Evolutionary conservation across 805 yeast genomes (phyloP).

Genomic region (Danielia oregonensis): DNA sequence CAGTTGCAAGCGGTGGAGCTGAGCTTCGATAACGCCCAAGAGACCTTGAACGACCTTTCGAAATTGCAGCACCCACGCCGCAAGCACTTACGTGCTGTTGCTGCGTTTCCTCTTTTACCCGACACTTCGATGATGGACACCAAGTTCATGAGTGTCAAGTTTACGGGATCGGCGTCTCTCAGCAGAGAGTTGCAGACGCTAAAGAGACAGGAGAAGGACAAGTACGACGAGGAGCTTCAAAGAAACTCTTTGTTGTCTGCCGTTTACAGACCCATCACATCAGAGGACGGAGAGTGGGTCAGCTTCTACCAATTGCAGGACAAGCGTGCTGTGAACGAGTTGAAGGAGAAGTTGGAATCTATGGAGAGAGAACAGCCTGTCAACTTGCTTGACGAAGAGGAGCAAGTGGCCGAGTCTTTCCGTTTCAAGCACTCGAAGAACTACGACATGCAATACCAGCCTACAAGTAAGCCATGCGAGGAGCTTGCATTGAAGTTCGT

Average conservation of each 20-base stretch:
- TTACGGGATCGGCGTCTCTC: slow-evolving; percentile 54
- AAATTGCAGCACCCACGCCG: slow-evolving; percentile 74
- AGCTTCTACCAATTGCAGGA: slow-evolving; percentile 43
- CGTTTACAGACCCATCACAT: slow-evolving; percentile 67
- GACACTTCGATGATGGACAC: slow-evolving; percentile 90
- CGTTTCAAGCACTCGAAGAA: slow-evolving; percentile 68
- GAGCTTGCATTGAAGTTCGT: slow-evolving; percentile 67
- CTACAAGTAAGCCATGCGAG: slow-evolving; percentile 45
- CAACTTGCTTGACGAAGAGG: slow-evolving; percentile 43
- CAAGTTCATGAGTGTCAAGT: slow-evolving; percentile 59
- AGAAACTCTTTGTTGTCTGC: slow-evolving; percentile 49
- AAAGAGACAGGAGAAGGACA: slow-evolving; percentile 25
- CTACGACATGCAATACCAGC: slow-evolving; percentile 64
- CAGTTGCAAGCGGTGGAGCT: slow-evolving; percentile 71
- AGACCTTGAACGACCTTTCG: slow-evolving; percentile 35
- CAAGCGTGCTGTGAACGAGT: slow-evolving; percentile 19
- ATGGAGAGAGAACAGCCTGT: slow-evolving; percentile 43
- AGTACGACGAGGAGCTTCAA: slow-evolving; percentile 29
- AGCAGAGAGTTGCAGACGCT: slow-evolving; percentile 31
- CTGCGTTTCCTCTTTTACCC: slow-evolving; percentile 79
- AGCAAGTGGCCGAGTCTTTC: slow-evolving; percentile 38
- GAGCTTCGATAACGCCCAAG: slow-evolving; percentile 64
- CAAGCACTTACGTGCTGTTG: slow-evolving; percentile 67
- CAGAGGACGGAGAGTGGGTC: slow-evolving; percentile 76
- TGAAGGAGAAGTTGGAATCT: slow-evolving; percentile 29